phyloP scores from a whole-genome alignment of 768 basidiomycete species.

The Agaricus blazei region DNA sequence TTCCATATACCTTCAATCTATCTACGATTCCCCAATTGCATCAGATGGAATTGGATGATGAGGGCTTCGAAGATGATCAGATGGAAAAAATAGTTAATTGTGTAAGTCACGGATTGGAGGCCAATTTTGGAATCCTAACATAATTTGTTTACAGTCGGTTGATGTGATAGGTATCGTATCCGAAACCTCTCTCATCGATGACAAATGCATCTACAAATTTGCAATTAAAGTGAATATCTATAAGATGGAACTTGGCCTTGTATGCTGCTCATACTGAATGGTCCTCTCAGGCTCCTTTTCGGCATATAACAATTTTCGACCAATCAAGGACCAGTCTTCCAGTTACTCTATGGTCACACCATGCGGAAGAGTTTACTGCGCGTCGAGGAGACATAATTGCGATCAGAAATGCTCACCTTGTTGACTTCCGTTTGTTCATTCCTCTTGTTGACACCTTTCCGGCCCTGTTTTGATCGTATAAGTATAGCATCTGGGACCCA shows the following conservation, averaged over 20 bases:
- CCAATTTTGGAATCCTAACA: background rate
- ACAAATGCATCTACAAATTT: background rate
- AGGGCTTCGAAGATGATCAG: too few species aligned
- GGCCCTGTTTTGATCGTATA: background rate
- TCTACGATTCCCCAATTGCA: background rate
- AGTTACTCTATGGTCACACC: background rate
- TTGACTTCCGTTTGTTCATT: background rate
- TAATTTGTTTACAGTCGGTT: background rate
- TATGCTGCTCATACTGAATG: background rate
- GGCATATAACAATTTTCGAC: background rate
- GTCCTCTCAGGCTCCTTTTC: background rate
- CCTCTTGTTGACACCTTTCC: background rate
- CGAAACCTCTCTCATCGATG: background rate
- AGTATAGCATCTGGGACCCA: background rate
- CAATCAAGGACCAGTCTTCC: background rate
- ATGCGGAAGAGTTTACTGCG: background rate
- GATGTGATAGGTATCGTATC: background rate
- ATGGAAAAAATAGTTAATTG: too few species aligned
- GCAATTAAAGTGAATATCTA: too few species aligned
- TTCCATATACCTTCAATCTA: background rate
- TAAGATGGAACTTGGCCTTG: too few species aligned
- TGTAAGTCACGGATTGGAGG: too few species aligned
- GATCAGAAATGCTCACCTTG: background rate
- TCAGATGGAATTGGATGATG: background rate
- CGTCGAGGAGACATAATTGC: background rate